These are phyloP conservation scores for Pseudocercospora eumusae DNA, from an alignment of 2,329 filamentous ascomycete genomes.

Conservation along the genomic window DNA sequence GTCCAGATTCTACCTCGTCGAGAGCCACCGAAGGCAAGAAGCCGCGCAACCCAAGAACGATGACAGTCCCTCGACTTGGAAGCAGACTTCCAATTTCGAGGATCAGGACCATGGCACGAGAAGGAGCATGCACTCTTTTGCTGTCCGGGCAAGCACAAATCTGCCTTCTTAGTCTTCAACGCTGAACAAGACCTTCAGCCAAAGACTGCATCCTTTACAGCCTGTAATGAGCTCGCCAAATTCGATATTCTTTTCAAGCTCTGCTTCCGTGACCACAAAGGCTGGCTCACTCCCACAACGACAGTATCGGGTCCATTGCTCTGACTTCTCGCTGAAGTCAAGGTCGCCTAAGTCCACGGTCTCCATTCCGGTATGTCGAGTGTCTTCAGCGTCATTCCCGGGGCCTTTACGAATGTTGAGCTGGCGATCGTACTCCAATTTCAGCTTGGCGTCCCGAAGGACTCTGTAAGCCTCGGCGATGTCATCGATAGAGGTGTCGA, in stretches of 20 bases:
- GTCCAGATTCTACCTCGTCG: background rate
- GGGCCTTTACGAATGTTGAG: constrained; percentile 34
- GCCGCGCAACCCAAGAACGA: background rate
- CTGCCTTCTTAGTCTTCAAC: constrained; percentile 45
- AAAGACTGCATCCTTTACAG: constrained; percentile 65
- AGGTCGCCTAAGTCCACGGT: constrained; percentile 61
- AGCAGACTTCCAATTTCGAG: background rate
- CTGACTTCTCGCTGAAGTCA: constrained; percentile 42
- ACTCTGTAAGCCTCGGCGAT: constrained; percentile 61
- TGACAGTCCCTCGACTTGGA: background rate
- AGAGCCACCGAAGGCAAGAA: background rate
- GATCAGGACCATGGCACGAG: background rate
- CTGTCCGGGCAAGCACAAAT: background rate
- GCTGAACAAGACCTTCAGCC: constrained; percentile 62
- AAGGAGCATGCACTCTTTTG: background rate
- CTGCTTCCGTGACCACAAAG: constrained; percentile 57
- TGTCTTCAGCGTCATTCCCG: constrained; percentile 8
- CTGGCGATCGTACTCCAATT: constrained; percentile 53
- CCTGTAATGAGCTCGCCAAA: constrained; percentile 61
- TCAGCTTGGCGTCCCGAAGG: constrained; percentile 49
- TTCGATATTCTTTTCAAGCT: constrained; percentile 54
- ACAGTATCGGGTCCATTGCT: constrained; percentile 56
- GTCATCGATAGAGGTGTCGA: constrained; percentile 53
- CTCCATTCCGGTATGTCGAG: constrained; percentile 53
- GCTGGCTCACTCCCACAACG: constrained; percentile 60